Percentiles rank a stretch among this genome's conserved stretches.
These are phyloP conservation scores for Amborella trichopoda DNA, from an alignment of 164 flowering plant genomes.

Conservation along the genomic window DNA sequence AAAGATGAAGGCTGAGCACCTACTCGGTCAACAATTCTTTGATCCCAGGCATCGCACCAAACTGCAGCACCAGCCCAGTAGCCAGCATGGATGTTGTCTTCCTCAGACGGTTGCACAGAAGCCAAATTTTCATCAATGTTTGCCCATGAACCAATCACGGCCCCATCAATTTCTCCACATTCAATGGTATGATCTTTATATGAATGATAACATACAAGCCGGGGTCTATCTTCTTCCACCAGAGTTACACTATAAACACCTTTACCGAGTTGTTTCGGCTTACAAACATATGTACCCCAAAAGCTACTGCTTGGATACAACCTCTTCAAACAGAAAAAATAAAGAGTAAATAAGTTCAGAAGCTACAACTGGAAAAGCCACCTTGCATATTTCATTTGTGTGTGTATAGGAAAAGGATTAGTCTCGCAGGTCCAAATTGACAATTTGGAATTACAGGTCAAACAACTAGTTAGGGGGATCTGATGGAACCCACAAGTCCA, in stretches of 20 bases:
- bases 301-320: conserved; percentile 84
- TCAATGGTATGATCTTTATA: conserved; percentile 27
- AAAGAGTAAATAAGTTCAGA: conserved; percentile 18
- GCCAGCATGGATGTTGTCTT: conserved; percentile 37
- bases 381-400: too few species aligned
- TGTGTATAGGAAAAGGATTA: too few species aligned
- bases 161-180: conserved; percentile 95
- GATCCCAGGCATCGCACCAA: conserved; percentile 91
- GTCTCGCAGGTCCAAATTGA: too few species aligned
- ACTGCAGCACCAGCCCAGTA: conserved; percentile 93
- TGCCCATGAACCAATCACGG: conserved; percentile 80
- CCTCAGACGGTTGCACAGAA: conserved; percentile 28
- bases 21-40: conserved; percentile 81
- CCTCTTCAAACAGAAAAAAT: conserved; percentile 37
- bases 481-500: too few species aligned
- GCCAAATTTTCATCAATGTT: conserved; percentile 18
- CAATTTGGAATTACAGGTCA: too few species aligned
- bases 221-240: conserved; percentile 22
- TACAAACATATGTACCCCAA: conserved; percentile 48
- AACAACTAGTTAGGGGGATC: too few species aligned
- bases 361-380: too few species aligned
- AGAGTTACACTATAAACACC: conserved; percentile 16
- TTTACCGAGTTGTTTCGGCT: conserved; percentile 24
- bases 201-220: conserved; percentile 22
- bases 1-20: conserved; percentile 16